phyloP scores from a whole-genome alignment of 1,284 basidiomycete species.

The Trichosporon sp. region DNA sequence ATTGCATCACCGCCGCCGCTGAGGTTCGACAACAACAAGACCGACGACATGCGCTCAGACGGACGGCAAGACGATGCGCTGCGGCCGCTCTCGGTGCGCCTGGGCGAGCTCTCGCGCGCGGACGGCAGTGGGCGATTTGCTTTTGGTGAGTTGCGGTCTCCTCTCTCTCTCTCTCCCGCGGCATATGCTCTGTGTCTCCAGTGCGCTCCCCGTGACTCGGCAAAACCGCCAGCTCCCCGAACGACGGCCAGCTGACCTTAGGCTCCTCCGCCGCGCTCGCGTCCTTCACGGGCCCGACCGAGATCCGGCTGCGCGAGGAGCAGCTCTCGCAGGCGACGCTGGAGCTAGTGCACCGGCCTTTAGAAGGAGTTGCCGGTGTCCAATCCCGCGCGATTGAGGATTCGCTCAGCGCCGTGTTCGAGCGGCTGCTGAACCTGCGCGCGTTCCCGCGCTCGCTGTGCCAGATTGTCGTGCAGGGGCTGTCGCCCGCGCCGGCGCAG shows the following conservation, averaged over 20 bases:
- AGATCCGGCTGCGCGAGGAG: constrained; percentile 55
- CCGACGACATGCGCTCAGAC: constrained; percentile 18
- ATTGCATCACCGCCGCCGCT: not conserved
- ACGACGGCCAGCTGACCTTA: constrained; percentile 28
- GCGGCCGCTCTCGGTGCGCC: constrained; percentile 7
- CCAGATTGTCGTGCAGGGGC: constrained; percentile 60
- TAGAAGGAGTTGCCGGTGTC: constrained; percentile 51
- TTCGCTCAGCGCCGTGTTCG: constrained; percentile 40
- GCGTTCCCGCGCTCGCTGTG: constrained; percentile 57
- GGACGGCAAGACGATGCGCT: constrained; percentile 12
- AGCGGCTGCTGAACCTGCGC: constrained; percentile 50
- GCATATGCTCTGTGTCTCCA: too few species aligned
- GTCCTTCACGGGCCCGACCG: constrained; percentile 53
- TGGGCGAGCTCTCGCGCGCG: constrained; percentile 38
- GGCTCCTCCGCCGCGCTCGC: constrained; percentile 49
- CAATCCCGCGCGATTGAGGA: constrained; percentile 43
- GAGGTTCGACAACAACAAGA: not conserved
- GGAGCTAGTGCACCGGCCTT: constrained; percentile 53
- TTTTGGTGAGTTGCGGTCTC: constrained; percentile 39
- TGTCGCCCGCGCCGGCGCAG: constrained; percentile 50
- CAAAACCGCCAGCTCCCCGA: too few species aligned
- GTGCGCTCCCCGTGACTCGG: too few species aligned
- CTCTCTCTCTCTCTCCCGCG: too few species aligned
- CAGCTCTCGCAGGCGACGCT: constrained; percentile 53
- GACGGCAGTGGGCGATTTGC: constrained; percentile 47